These are phyloP conservation scores for Trypanosoma congolense DNA, from an alignment of 208 protist species.

Conservation along the genomic window DNA sequence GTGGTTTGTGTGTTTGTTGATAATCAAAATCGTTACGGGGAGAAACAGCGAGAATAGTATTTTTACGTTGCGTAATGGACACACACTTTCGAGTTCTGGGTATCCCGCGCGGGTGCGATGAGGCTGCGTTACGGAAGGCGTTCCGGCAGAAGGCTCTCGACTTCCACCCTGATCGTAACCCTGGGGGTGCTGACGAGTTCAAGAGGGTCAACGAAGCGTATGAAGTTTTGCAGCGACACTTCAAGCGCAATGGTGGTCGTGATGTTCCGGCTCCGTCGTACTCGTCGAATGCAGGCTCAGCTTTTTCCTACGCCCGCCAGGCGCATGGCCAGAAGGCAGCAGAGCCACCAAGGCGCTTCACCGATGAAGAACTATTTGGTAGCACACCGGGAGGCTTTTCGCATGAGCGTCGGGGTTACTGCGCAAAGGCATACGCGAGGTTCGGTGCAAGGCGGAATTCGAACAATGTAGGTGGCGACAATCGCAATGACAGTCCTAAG, in stretches of 20 bases:
- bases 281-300: conserved; percentile 22
- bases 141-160: conserved; percentile 90
- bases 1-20: too few species aligned
- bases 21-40: too few species aligned
- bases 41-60: background rate
- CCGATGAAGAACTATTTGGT: conserved; percentile 62
- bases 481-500: background rate
- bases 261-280: background rate
- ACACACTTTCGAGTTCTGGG: conserved; percentile 58
- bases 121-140: conserved; percentile 84
- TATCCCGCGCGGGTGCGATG: conserved; percentile 60
- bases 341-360: conserved; percentile 31
- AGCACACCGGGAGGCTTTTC: conserved; percentile 34
- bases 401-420: conserved; percentile 4
- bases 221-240: conserved; percentile 86
- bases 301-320: background rate
- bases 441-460: background rate
- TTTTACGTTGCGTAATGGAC: conserved; percentile 20
- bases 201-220: conserved; percentile 92
- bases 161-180: conserved; percentile 93
- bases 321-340: background rate
- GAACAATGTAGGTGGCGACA: background rate
- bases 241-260: conserved; percentile 29
- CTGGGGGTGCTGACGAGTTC: conserved; percentile 68
- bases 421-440: background rate